Evolutionary conservation across 257 asterid genomes (phyloP).

Genomic region (Petrea volubilis): DNA sequence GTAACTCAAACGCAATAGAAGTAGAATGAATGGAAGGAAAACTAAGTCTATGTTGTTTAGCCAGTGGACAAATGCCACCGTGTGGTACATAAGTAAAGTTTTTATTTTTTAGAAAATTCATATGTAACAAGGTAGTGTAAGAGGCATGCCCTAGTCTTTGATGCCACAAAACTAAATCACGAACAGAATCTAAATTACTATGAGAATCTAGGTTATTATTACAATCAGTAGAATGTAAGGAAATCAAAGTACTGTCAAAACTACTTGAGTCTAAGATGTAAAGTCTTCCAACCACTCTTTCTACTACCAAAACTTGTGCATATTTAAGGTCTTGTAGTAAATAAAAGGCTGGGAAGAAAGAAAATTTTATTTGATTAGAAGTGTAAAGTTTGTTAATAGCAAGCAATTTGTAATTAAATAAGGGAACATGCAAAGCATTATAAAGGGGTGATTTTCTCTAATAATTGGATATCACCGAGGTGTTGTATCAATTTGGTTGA

Average conservation of each 20-base stretch:
- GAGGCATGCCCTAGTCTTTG: neutral
- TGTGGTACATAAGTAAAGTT: neutral
- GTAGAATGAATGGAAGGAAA: neutral
- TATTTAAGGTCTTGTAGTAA: neutral
- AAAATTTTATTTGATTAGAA: no score
- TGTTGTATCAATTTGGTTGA: no score
- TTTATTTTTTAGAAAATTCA: no score
- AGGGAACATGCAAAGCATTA: neutral
- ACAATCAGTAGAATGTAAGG: no score
- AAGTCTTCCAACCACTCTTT: neutral
- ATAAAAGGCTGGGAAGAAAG: no score
- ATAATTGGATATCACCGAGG: no score
- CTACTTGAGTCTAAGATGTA: neutral
- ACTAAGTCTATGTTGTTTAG: neutral
- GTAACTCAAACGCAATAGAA: neutral
- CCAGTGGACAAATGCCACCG: neutral
- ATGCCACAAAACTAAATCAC: neutral
- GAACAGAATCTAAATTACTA: neutral
- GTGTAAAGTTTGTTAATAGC: no score
- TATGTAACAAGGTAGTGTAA: no score
- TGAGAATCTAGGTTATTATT: neutral
- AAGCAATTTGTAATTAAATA: neutral
- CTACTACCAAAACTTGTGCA: neutral
- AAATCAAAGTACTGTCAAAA: no score
- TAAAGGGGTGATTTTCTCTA: no score